Conservation (phyloP, 2,329 filamentous ascomycete species). For the Pseudogymnoascus sp. region DNA sequence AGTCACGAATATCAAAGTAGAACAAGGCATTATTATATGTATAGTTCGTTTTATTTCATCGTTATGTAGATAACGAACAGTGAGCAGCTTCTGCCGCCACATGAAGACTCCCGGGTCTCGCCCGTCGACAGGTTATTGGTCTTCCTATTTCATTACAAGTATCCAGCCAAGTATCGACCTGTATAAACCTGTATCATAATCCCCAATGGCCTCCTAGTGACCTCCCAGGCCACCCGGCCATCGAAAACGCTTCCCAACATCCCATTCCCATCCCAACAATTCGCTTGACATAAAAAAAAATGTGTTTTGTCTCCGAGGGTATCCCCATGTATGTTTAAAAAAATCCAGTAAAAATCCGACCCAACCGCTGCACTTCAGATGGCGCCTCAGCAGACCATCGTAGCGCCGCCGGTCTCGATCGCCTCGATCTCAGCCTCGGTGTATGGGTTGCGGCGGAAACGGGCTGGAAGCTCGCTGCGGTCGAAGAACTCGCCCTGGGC, state of each 20-base stretch:
- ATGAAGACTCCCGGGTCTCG: conserved; percentile 3
- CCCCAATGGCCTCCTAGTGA: background rate
- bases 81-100: background rate
- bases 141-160: conserved; percentile 7
- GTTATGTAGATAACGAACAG: background rate
- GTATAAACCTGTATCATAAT: conserved; percentile 4
- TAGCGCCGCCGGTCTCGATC: conserved; percentile 86
- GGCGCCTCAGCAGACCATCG: conserved; percentile 37
- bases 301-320: background rate
- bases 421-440: conserved; percentile 85
- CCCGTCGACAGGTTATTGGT: conserved; percentile 3
- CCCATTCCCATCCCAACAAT: background rate
- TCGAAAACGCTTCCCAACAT: background rate
- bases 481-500: conserved; percentile 77
- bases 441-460: conserved; percentile 73
- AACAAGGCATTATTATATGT: background rate
- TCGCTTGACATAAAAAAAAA: conserved; percentile 1
- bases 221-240: background rate
- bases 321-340: conserved; percentile 6
- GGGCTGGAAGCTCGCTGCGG: conserved; percentile 73
- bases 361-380: background rate
- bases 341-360: background rate
- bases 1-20: background rate
- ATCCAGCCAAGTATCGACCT: conserved; percentile 7
- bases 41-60: background rate